Base-by-base conservation (phyloP, 305 asterid genomes). In the Salvia sclarea region DNA sequence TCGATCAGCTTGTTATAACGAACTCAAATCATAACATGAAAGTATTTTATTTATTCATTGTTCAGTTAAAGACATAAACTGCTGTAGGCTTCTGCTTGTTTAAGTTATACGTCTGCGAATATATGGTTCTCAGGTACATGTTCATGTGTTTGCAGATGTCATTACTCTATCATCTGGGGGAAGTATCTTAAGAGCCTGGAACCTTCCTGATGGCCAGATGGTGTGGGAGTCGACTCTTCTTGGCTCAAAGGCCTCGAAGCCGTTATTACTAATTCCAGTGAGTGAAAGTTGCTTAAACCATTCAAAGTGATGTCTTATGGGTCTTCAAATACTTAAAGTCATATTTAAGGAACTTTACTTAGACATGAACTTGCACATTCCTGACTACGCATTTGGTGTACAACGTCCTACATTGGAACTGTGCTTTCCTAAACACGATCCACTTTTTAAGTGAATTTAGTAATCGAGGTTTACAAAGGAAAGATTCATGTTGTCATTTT, bases 161-260 rank as follows among this genome's bases (percentile, higher is more conserved):
- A 77, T 87, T 78, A 83, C 96, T 54, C 80, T 87, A 47, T 94
- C 97, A 37, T 84, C 96, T 17, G 88, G 80, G 61, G 97, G 98
- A 76, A 88, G 84, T 72, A 78, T 83, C 58, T 63, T 91, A 69
- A 89, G 98, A 82, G 98, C 98, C 70, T 94, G 99, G 99, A 91
- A 88, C 85, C 96, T 94, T 74, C 96, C 97, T 75, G 97, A 94
- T 81, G 99, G 99, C 48, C 96, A 91, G 82, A 86, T 94, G 99
- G 87, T 91, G 75, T 91, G 97, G 97, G 97, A 94, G 83, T 83
- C 91, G 5, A 77, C 84, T 65, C 86, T 94, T 78, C 30, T 74
- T 9, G 91, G 96, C 45, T 73, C 89, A 67, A 80, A 63, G 13
- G 74, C 89, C 28, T 83, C 90, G 4, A 84, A 71, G 79, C 86